phyloP scores from a whole-genome alignment of 2,329 filamentous ascomycete species.

The Penicillium nordicum region DNA sequence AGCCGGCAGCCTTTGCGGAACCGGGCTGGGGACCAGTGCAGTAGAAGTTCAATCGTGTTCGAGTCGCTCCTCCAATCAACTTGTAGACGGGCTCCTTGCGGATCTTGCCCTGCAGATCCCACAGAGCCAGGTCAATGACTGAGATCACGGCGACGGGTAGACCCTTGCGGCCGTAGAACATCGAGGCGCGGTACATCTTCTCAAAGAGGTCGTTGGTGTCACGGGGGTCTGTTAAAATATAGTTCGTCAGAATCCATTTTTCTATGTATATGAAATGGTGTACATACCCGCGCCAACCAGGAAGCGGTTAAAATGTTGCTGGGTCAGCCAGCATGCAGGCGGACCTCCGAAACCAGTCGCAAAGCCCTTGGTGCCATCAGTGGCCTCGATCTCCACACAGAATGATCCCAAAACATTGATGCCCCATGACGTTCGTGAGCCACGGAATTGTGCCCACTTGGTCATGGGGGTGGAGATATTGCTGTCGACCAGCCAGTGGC shows the following conservation, averaged over 20 bases:
- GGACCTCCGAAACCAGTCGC: constrained; percentile 92
- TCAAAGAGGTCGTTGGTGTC: constrained; percentile 92
- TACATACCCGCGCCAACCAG: constrained; percentile 67
- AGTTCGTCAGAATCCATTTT: background rate
- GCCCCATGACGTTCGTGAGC: constrained; percentile 86
- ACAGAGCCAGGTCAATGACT: constrained; percentile 87
- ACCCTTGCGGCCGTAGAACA: constrained; percentile 96
- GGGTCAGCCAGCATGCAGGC: constrained; percentile 88
- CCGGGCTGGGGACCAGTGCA: constrained; percentile 85
- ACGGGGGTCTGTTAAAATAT: constrained; percentile 61
- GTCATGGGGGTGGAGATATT: constrained; percentile 92
- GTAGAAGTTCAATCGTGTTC: constrained; percentile 82
- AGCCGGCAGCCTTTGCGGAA: constrained; percentile 79
- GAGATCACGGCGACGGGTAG: constrained; percentile 88
- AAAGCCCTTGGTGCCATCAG: constrained; percentile 88
- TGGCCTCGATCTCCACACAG: constrained; percentile 82
- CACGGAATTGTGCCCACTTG: constrained; percentile 80
- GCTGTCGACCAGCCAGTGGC: constrained; percentile 79
- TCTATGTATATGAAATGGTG: background rate
- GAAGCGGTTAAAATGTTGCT: constrained; percentile 92
- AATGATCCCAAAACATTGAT: constrained; percentile 95
- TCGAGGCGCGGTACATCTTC: constrained; percentile 92
- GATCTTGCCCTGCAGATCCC: constrained; percentile 89
- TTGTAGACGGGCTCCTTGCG: constrained; percentile 92
- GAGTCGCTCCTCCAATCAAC: constrained; percentile 85